Conservation (phyloP, 257 asterid genomes). For the Apocynum venetum region DNA sequence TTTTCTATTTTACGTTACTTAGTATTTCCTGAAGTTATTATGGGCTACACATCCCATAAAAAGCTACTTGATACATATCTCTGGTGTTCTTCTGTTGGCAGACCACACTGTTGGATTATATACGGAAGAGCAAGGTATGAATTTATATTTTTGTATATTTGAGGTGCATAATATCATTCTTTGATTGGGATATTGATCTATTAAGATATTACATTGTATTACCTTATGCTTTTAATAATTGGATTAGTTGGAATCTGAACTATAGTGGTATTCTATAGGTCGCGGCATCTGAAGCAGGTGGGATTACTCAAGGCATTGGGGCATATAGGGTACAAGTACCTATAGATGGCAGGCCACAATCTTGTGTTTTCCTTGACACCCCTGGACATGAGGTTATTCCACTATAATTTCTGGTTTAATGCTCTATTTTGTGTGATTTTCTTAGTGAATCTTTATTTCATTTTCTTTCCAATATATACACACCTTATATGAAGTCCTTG, state of each 20-base stretch:
- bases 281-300: constrained; percentile 96
- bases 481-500: background rate
- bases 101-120: constrained; percentile 92
- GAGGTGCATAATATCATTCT: constrained; percentile 1
- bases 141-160: background rate
- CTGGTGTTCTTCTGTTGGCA: constrained; percentile 38
- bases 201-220: background rate
- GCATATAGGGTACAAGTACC: constrained; percentile 94
- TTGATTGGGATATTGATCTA: background rate
- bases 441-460: background rate
- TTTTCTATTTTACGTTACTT: background rate
- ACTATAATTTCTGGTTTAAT: constrained; percentile 5
- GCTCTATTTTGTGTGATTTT: background rate
- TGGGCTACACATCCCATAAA: background rate
- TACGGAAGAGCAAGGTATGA: constrained; percentile 81
- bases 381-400: constrained; percentile 94
- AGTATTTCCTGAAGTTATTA: background rate
- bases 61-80: constrained; percentile 23
- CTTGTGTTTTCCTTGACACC: constrained; percentile 95
- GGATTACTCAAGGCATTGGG: constrained; percentile 98
- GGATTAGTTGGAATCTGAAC: constrained; percentile 27
- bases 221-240: background rate
- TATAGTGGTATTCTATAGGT: constrained; percentile 47
- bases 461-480: background rate
- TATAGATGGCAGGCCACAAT: constrained; percentile 71